These are phyloP conservation scores for Arthrocladium fulminans DNA, from an alignment of 2,329 filamentous ascomycete species.

Conservation along the genomic window DNA sequence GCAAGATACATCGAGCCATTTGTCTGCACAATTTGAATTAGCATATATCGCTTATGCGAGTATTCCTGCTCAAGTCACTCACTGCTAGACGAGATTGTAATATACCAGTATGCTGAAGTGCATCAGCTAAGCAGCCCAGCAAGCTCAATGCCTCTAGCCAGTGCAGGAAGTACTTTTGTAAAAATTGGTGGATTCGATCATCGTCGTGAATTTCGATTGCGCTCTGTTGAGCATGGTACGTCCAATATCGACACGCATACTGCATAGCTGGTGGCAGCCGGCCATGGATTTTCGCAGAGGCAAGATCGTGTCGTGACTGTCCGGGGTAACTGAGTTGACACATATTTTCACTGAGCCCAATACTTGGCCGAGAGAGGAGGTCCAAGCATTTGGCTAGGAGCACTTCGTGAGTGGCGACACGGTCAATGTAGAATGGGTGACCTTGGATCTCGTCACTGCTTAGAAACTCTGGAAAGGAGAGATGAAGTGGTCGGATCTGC, in stretches of 20 bases:
- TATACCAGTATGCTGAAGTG: constrained; percentile 14
- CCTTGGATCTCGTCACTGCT: constrained; percentile 8
- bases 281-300: constrained; percentile 11
- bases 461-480: constrained; percentile 16
- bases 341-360: constrained; percentile 13
- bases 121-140: constrained; percentile 19
- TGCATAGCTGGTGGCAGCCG: constrained; percentile 19
- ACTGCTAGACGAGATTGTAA: constrained; percentile 15
- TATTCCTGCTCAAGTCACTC: constrained; percentile 8
- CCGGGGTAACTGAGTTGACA: constrained; percentile 12
- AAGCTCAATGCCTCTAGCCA: constrained; percentile 25
- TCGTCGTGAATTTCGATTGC: constrained; percentile 2
- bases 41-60: neutral
- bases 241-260: constrained; percentile 27
- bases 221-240: constrained; percentile 22
- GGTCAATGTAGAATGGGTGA: constrained; percentile 11
- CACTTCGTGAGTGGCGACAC: constrained; percentile 1
- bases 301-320: constrained; percentile 8
- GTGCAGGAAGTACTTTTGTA: constrained; percentile 22
- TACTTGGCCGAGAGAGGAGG: constrained; percentile 7
- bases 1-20: constrained; percentile 11
- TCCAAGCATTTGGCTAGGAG: constrained; percentile 8
- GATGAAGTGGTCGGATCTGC: constrained; percentile 10
- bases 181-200: constrained; percentile 13
- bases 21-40: constrained; percentile 7